A percentile compares a stretch with the other conserved stretches of the same genome.
phyloP scores from a whole-genome alignment of 2,329 filamentous ascomycete genomes.

The Colletotrichum higginsianum region DNA sequence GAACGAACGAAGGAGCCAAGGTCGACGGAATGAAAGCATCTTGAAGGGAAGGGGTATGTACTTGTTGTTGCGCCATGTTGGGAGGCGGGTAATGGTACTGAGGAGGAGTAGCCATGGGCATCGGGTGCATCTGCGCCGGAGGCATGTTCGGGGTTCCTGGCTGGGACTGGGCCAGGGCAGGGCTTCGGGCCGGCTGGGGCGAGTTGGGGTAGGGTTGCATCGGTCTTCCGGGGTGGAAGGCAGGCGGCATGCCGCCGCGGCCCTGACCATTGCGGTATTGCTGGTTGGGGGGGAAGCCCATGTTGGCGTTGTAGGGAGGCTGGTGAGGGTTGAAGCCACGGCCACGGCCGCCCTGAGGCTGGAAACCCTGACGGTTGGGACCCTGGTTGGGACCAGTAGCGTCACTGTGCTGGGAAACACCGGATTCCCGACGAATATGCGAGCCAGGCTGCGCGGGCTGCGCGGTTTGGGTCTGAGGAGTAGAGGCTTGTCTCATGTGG shows the following conservation, averaged over 20 bases:
- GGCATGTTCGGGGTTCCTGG: slow-evolving; percentile 80
- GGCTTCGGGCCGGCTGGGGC: slow-evolving; percentile 76
- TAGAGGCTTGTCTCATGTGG: slow-evolving; percentile 78
- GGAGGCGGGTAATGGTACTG: slow-evolving; percentile 74
- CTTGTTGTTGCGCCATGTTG: slow-evolving; percentile 70
- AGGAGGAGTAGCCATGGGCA: slow-evolving; percentile 76
- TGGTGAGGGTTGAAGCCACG: slow-evolving; percentile 66
- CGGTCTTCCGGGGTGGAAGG: slow-evolving; percentile 57
- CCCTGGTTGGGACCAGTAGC: slow-evolving; percentile 72
- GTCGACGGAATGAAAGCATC: slow-evolving; percentile 49
- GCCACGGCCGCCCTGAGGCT: slow-evolving; percentile 64
- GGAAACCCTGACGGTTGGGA: slow-evolving; percentile 70
- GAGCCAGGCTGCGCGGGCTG: slow-evolving; percentile 74
- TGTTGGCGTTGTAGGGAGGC: slow-evolving; percentile 57
- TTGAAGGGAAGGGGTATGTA: slow-evolving; percentile 63
- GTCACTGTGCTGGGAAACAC: slow-evolving; percentile 61
- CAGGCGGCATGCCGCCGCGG: slow-evolving; percentile 63
- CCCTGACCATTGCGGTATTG: slow-evolving; percentile 63
- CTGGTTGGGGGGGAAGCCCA: slow-evolving; percentile 60
- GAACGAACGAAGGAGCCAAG: slow-evolving; percentile 13
- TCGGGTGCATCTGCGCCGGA: slow-evolving; percentile 68
- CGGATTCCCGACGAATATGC: slow-evolving; percentile 87
- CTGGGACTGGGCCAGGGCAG: slow-evolving; percentile 75
- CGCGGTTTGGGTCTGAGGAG: slow-evolving; percentile 70
- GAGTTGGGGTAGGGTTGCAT: slow-evolving; percentile 71